phyloP scores from a whole-genome alignment of 108 stramenopile species.

The Skeletonema tropicum region DNA sequence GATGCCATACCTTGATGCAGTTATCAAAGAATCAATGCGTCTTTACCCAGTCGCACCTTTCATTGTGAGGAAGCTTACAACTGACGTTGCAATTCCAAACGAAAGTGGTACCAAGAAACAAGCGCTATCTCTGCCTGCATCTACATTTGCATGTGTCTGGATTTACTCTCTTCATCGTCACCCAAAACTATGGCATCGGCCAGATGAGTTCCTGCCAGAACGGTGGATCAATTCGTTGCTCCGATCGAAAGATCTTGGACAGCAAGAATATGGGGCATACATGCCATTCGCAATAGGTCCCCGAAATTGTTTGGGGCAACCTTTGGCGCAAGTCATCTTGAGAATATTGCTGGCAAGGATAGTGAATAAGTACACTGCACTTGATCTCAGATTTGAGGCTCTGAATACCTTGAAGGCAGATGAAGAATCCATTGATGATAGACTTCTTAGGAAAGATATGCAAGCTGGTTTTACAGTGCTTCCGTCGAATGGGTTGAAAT shows the following conservation, averaged over 20 bases:
- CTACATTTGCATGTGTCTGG: slow-evolving; percentile 88
- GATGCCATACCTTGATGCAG: slow-evolving; percentile 84
- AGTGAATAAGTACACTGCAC: slow-evolving; percentile 57
- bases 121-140: slow-evolving; percentile 62
- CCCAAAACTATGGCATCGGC: slow-evolving; percentile 80
- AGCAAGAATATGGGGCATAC: slow-evolving; percentile 76
- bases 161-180: slow-evolving; percentile 93
- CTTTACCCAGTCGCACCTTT: slow-evolving; percentile 95
- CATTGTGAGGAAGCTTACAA: slow-evolving; percentile 73
- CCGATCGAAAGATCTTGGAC: slow-evolving; percentile 54
- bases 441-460: slow-evolving; percentile 83
- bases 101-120: slow-evolving; percentile 9
- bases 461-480: slow-evolving; percentile 95
- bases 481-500: slow-evolving; percentile 80
- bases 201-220: slow-evolving; percentile 87
- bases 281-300: slow-evolving; percentile 93
- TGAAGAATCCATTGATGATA: slow-evolving; percentile 20
- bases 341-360: slow-evolving; percentile 81
- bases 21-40: slow-evolving; percentile 90
- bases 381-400: slow-evolving; percentile 49
- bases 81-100: slow-evolving; percentile 57
- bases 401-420: slow-evolving; percentile 13
- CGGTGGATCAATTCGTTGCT: slow-evolving; percentile 74
- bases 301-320: slow-evolving; percentile 91
- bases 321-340: slow-evolving; percentile 86